Evolutionary conservation across 2,329 filamentous ascomycete genomes (phyloP).

Genomic region (Neurospora sp.): DNA sequence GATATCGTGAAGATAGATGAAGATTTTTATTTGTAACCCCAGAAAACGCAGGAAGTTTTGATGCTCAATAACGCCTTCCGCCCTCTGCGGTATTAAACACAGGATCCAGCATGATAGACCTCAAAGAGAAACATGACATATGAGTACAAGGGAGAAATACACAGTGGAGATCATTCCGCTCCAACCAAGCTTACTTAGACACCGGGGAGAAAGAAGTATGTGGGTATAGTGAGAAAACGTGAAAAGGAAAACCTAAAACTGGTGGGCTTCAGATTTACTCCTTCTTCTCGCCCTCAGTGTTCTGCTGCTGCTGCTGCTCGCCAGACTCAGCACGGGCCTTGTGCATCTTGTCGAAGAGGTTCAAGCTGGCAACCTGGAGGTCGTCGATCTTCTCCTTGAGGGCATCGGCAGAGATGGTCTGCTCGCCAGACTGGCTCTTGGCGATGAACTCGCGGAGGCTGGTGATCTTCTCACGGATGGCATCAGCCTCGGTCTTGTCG

Average conservation of each 20-base stretch:
- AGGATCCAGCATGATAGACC: constrained; percentile 24
- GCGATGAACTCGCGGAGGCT: constrained; percentile 79
- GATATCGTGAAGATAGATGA: constrained; percentile 22
- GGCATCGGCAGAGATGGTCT: constrained; percentile 74
- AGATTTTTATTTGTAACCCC: constrained; percentile 22
- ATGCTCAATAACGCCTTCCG: constrained; percentile 43
- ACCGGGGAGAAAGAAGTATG: constrained; percentile 18
- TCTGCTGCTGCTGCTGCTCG: constrained; percentile 43
- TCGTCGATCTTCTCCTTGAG: constrained; percentile 99
- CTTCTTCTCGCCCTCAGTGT: constrained; percentile 67
- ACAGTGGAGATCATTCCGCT: constrained; percentile 30
- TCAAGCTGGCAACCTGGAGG: constrained; percentile 89
- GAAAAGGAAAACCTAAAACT: constrained; percentile 1
- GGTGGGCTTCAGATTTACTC: constrained; percentile 31
- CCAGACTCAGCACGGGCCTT: constrained; percentile 70
- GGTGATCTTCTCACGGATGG: constrained; percentile 88
- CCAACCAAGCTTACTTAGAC: constrained; percentile 20
- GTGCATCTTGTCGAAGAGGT: constrained; percentile 99
- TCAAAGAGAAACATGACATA: constrained; percentile 23
- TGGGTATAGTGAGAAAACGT: constrained; percentile 17
- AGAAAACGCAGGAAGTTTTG: constrained; percentile 30
- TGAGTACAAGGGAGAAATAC: constrained; percentile 31
- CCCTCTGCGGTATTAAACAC: constrained; percentile 37
- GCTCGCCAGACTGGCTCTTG: constrained; percentile 92
- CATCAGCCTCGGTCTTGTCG: constrained; percentile 90